Conservation (phyloP, 2,329 filamentous ascomycete genomes). For the Colletotrichum somersetense region DNA sequence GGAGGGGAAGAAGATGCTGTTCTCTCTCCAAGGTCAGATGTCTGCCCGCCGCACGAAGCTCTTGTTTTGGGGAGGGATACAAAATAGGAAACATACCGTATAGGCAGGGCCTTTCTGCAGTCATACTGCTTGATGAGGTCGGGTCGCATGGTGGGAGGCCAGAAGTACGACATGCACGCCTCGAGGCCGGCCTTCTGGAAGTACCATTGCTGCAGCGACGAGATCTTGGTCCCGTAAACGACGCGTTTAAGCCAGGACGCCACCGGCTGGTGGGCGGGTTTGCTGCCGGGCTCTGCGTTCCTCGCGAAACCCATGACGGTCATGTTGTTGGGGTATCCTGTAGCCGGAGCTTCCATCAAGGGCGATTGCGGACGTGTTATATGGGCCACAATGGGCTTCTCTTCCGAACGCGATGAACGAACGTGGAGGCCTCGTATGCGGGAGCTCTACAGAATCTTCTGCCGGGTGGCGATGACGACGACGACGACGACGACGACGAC, state of each 20-base stretch:
- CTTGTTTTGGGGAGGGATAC: no score
- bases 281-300: slow-evolving; percentile 1
- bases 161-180: slow-evolving; percentile 35
- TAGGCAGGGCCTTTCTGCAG: slow-evolving; percentile 33
- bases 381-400: neutral
- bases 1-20: slow-evolving; percentile 56
- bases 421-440: neutral
- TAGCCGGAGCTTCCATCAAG: slow-evolving; percentile 6
- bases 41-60: no score
- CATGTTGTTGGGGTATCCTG: neutral
- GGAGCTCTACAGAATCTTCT: no score
- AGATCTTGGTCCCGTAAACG: slow-evolving; percentile 38
- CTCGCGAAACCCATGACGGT: slow-evolving; percentile 1
- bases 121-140: slow-evolving; percentile 43
- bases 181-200: slow-evolving; percentile 35
- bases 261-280: slow-evolving; percentile 2
- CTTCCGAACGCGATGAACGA: neutral
- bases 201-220: slow-evolving; percentile 32
- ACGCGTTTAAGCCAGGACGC: slow-evolving; percentile 36
- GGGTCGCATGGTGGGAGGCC: slow-evolving; percentile 25
- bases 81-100: slow-evolving; percentile 31
- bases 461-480: neutral
- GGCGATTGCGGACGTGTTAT: neutral
- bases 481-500: neutral
- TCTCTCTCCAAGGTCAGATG: neutral